A percentile compares a stretch with the other conserved stretches of the same genome.
phyloP scores from a whole-genome alignment of 805 yeast species.

The Yarrowia deformans region DNA sequence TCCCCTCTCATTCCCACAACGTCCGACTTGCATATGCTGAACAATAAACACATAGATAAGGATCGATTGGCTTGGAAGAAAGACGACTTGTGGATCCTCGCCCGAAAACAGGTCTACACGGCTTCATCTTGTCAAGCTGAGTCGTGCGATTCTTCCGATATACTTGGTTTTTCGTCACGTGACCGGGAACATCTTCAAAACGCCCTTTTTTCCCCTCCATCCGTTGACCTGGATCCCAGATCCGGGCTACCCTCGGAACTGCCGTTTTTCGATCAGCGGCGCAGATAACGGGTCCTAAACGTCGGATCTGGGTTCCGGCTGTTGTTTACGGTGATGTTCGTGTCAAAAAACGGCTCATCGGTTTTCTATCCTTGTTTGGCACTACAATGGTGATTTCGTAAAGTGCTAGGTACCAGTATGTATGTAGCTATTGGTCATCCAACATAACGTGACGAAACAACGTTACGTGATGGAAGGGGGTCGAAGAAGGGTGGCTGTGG shows the following conservation, averaged over 20 bases:
- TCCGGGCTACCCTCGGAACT: slow-evolving; percentile 29
- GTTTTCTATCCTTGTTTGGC: too few species aligned
- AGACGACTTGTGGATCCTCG: background rate
- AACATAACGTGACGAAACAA: too few species aligned
- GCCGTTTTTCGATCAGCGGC: background rate
- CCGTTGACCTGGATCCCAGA: slow-evolving; percentile 18
- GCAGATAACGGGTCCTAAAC: background rate
- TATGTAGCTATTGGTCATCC: too few species aligned
- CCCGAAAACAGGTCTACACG: background rate
- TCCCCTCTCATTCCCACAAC: background rate
- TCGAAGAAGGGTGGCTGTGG: too few species aligned
- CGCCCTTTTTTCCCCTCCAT: background rate
- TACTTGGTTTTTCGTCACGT: background rate
- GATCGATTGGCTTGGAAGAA: slow-evolving; percentile 5
- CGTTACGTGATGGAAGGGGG: too few species aligned
- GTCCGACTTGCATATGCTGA: background rate
- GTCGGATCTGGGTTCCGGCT: too few species aligned
- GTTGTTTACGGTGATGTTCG: too few species aligned
- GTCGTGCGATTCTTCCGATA: background rate
- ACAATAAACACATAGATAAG: slow-evolving; percentile 16
- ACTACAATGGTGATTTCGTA: too few species aligned
- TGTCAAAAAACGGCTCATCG: too few species aligned
- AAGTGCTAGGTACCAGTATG: too few species aligned
- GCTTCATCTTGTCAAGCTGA: background rate
- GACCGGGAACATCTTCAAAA: background rate